These are phyloP conservation scores for Backusella morwellensis DNA, from an alignment of 192 early-diverging fungal species.

Conservation along the genomic window DNA sequence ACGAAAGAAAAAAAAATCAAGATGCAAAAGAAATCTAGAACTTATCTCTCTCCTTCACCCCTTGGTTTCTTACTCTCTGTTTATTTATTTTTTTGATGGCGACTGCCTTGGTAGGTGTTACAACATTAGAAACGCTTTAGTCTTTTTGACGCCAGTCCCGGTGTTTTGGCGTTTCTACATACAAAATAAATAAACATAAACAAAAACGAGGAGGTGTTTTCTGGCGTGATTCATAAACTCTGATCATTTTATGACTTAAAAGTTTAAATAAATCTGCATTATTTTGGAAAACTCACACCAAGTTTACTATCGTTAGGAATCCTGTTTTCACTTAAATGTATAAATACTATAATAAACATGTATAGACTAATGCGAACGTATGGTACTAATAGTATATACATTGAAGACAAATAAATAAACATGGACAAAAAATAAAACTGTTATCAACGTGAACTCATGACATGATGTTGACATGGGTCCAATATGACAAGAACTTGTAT, in stretches of 20 bases:
- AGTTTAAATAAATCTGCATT: neutral
- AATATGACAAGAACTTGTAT: neutral
- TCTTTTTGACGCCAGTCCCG: neutral
- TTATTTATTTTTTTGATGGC: neutral
- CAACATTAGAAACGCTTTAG: neutral
- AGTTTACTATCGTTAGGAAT: neutral
- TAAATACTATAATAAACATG: neutral
- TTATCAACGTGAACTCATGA: neutral
- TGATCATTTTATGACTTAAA: conserved; percentile 1
- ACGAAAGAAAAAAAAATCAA: neutral
- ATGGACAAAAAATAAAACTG: neutral
- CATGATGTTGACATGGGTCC: neutral
- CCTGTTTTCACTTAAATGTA: neutral
- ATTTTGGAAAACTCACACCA: neutral
- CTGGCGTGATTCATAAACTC: neutral
- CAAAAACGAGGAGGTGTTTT: neutral
- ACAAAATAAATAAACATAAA: neutral
- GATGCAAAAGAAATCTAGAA: neutral
- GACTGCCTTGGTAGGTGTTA: neutral
- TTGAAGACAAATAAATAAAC: neutral
- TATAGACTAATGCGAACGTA: neutral
- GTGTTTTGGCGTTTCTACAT: neutral
- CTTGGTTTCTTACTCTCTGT: neutral
- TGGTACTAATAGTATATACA: too few relatives aligned
- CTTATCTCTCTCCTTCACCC: neutral